phyloP scores from a whole-genome alignment of 345 rosid species.

The Citrus cavaleriei region DNA sequence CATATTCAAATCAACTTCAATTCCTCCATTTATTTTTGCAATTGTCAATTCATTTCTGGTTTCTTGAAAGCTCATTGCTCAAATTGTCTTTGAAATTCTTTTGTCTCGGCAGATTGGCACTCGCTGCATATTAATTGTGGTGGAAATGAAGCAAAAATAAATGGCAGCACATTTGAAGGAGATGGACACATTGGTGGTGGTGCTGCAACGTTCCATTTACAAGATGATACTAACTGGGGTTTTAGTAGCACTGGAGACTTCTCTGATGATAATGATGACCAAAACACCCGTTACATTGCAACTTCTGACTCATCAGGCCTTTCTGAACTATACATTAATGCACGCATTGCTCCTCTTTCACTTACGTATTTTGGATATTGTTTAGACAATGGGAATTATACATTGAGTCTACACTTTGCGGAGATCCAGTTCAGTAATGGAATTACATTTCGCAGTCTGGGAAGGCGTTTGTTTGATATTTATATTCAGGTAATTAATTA shows the following conservation, averaged over 20 bases:
- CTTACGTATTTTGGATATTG: conserved; percentile 72
- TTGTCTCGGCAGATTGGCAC: conserved; percentile 36
- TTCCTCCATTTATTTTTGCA: neutral
- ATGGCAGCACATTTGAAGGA: conserved; percentile 35
- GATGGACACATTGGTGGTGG: conserved; percentile 50
- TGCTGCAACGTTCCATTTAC: conserved; percentile 40
- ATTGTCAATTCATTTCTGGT: neutral
- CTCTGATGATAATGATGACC: conserved; percentile 57
- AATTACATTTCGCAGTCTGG: conserved; percentile 42
- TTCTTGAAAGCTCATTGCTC: neutral
- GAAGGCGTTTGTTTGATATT: conserved; percentile 59
- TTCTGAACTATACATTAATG: conserved; percentile 40
- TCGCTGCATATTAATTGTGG: conserved; percentile 67
- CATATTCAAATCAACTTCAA: neutral
- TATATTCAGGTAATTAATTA: conserved; percentile 49
- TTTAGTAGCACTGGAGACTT: conserved; percentile 71
- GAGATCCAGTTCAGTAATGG: conserved; percentile 56
- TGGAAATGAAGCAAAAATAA: conserved; percentile 45
- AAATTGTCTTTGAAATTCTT: neutral
- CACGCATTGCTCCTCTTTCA: conserved; percentile 53
- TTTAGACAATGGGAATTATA: conserved; percentile 56
- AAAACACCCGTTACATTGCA: conserved; percentile 34
- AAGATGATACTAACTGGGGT: conserved; percentile 46
- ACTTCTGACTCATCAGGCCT: conserved; percentile 28
- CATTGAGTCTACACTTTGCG: conserved; percentile 48